A percentile compares a stretch with the other conserved stretches of the same genome.
phyloP scores from a whole-genome alignment of 23 red algal species.

The Porphyridium purpureum region DNA sequence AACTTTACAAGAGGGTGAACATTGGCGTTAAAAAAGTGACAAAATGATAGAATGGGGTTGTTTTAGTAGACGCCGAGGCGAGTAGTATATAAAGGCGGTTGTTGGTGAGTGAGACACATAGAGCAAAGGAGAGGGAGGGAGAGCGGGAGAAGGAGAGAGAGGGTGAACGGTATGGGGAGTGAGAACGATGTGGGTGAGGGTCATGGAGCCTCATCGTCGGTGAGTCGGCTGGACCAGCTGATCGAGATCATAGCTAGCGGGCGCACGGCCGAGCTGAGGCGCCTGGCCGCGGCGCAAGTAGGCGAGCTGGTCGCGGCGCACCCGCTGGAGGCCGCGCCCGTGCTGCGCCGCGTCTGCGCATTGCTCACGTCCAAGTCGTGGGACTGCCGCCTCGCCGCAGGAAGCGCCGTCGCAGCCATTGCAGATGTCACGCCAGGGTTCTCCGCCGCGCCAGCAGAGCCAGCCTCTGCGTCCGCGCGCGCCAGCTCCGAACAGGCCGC shows the following conservation, averaged over 20 bases:
- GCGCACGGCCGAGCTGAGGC: slow-evolving; percentile 24
- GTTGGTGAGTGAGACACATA: too few species aligned
- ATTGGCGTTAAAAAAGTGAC: too few species aligned
- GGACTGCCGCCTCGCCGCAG: slow-evolving; percentile 72
- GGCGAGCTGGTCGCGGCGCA: slow-evolving; percentile 59
- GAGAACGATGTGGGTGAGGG: too few species aligned
- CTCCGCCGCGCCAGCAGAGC: not conserved
- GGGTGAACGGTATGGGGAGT: too few species aligned
- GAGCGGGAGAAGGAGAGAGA: too few species aligned
- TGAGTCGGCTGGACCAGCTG: slow-evolving; percentile 62
- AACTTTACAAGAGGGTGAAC: too few species aligned
- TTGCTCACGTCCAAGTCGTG: slow-evolving; percentile 49
- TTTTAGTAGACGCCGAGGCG: too few species aligned
- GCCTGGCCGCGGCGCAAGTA: slow-evolving; percentile 72
- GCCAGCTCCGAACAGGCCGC: not conserved
- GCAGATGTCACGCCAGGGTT: slow-evolving; percentile 41
- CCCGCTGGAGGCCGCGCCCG: slow-evolving; percentile 24
- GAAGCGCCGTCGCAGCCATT: slow-evolving; percentile 51
- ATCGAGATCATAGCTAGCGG: slow-evolving; percentile 52
- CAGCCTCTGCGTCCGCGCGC: not conserved
- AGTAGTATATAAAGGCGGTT: too few species aligned
- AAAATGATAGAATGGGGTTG: too few species aligned
- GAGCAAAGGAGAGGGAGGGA: too few species aligned
- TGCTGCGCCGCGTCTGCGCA: slow-evolving; percentile 27
- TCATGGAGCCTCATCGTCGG: too few species aligned